Evolutionary conservation across 768 basidiomycete species (phyloP).

Genomic region (Dioszegia crocea): DNA sequence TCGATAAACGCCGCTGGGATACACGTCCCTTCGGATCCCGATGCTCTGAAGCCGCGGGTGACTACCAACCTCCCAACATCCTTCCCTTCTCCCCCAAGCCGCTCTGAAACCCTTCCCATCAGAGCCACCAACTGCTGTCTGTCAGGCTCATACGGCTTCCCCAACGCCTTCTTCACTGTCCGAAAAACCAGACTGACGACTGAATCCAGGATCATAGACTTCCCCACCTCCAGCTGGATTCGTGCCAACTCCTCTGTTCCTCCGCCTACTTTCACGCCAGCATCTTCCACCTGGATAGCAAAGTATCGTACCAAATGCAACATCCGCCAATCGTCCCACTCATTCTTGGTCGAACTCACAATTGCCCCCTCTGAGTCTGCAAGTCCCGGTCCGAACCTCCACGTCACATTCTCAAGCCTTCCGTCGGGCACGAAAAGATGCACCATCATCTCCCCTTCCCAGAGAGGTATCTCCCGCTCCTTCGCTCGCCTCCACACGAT

Average conservation of each 20-base stretch:
- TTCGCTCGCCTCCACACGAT: background rate
- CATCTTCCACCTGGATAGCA: background rate
- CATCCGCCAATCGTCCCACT: conserved; percentile 3
- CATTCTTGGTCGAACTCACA: too few relatives aligned
- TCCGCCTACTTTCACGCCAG: background rate
- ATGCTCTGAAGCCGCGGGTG: background rate
- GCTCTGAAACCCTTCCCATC: background rate
- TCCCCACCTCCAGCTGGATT: background rate
- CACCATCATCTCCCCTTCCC: conserved; percentile 3
- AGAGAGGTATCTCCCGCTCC: background rate
- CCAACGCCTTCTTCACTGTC: background rate
- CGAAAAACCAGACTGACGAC: background rate
- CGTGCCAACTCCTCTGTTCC: background rate
- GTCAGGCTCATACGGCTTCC: conserved; percentile 2
- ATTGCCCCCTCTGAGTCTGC: too few relatives aligned
- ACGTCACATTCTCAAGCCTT: background rate
- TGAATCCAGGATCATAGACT: background rate
- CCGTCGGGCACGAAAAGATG: background rate
- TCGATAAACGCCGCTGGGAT: background rate
- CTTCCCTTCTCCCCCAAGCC: background rate
- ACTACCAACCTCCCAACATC: background rate
- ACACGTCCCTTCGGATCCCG: background rate
- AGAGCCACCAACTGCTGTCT: background rate
- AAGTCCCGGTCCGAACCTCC: conserved; percentile 5
- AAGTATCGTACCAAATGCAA: background rate